Evolutionary conservation across 371 early-diverging fungal species (phyloP), one percentile per base, ranked within the genome.

Genomic region (Mucor irregularis): DNA sequence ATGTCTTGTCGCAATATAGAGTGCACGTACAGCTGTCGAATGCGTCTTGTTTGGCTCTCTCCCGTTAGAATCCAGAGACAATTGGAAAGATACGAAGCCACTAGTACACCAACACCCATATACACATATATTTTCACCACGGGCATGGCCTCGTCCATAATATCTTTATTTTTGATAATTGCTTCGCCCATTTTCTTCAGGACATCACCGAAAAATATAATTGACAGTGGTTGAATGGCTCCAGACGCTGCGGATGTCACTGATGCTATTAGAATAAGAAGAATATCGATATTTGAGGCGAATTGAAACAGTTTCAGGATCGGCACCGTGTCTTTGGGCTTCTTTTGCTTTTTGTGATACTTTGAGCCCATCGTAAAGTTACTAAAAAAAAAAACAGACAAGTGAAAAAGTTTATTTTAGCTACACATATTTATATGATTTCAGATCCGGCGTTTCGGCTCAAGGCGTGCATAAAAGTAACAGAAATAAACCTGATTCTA

Each of bases 1-100:
- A 94, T 82, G 31, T 97, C 92, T 66, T 97, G 96, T 21, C 91
- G 82, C 25, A 98, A 69, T 38, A 94, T 81, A 0, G 94, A 74
- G 34, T 76, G 80, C 29, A 94, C 84, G 47, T 89, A 92, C 11
- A 24, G 5, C 11, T 56, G 37, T 24, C 76, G 69, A 43, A 75
- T 75, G n/a, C 68, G 58, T 16, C 73, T 67, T 1, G 66, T 54
- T 49, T 61, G 65, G 21, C 62, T 58, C 29, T 64, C 64, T 6
- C 69, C 74, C 9, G 71, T 64, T 7, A 68, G 34, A 24, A 71
- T 58, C 76, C 76, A 75, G 34, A 62, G 52, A 38, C 60, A 56
- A 22, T 75, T 64, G 33, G 68, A 59, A 17, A 61, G 29, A 40
- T 75, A 75, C 1, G 70, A 62, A 29, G 67, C 65, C 13, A 62